Percentiles rank a stretch among this genome's conserved stretches.
These are phyloP conservation scores for Solanum ossicruentum DNA, from an alignment of 257 asterid species.

Conservation along the genomic window DNA sequence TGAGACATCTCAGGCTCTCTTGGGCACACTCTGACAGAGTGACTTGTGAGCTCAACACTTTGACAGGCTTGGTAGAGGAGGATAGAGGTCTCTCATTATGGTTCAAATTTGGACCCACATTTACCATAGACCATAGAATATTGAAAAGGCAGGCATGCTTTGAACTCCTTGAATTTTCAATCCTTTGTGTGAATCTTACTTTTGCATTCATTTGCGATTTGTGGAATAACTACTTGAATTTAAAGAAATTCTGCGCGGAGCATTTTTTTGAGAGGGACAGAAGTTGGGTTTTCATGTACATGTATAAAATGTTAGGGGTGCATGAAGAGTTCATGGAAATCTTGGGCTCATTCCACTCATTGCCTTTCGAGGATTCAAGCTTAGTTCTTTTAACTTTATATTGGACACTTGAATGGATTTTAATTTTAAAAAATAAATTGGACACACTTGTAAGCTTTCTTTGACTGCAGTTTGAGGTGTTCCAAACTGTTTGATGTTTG, in stretches of 20 bases:
- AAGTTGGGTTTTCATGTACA: background rate
- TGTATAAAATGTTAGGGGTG: background rate
- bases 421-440: background rate
- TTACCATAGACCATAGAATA: background rate
- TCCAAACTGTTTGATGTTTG: background rate
- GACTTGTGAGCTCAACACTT: background rate
- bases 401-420: background rate
- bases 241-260: background rate
- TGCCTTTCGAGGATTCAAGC: background rate
- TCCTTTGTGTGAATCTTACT: background rate
- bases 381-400: background rate
- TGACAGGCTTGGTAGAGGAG: background rate
- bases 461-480: no score
- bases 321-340: background rate
- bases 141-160: background rate
- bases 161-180: background rate
- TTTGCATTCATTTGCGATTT: background rate
- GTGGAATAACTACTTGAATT: background rate
- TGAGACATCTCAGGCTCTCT: background rate
- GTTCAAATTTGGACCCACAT: background rate
- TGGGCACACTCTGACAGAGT: background rate
- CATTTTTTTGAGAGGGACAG: background rate
- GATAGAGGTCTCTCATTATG: background rate
- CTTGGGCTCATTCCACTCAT: background rate
- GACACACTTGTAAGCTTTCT: background rate